Evolutionary conservation across 257 asterid genomes (phyloP).

Genomic region (Rauvolfia tetraphylla): DNA sequence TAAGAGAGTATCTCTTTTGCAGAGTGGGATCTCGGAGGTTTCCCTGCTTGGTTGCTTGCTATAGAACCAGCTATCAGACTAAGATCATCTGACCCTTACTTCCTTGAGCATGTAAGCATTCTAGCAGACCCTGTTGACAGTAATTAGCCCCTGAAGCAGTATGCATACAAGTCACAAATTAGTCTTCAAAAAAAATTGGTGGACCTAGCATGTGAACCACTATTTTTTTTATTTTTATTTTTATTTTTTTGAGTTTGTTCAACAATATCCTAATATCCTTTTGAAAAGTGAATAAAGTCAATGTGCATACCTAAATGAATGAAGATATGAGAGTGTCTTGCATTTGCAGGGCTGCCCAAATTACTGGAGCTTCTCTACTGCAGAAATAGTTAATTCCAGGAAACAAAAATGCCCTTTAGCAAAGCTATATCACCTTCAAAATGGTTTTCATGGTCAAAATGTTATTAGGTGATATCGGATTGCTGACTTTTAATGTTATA

Average conservation of each 20-base stretch:
- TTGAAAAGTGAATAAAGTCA: neutral
- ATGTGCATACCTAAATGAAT: neutral
- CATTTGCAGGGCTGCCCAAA: neutral
- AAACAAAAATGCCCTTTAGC: neutral
- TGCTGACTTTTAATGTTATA: no score
- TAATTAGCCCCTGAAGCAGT: neutral
- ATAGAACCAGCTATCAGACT: slow-evolving; percentile 69
- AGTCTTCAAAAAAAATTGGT: neutral
- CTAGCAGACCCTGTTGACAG: slow-evolving; percentile 2
- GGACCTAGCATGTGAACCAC: no score
- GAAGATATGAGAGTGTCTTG: neutral
- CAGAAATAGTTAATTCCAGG: no score
- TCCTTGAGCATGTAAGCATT: slow-evolving; percentile 59
- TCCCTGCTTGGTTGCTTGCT: slow-evolving; percentile 94
- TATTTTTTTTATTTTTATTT: no score
- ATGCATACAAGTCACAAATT: neutral
- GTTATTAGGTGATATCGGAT: neutral
- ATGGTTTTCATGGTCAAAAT: neutral
- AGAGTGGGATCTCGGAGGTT: slow-evolving; percentile 99
- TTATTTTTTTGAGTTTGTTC: neutral
- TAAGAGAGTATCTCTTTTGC: slow-evolving; percentile 24
- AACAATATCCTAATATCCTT: neutral
- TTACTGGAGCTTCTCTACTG: neutral
- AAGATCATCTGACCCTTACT: slow-evolving; percentile 87
- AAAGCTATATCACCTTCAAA: neutral